phyloP scores from a whole-genome alignment of 106 monocot genomes.

The Alisma plantagoaquatica region DNA sequence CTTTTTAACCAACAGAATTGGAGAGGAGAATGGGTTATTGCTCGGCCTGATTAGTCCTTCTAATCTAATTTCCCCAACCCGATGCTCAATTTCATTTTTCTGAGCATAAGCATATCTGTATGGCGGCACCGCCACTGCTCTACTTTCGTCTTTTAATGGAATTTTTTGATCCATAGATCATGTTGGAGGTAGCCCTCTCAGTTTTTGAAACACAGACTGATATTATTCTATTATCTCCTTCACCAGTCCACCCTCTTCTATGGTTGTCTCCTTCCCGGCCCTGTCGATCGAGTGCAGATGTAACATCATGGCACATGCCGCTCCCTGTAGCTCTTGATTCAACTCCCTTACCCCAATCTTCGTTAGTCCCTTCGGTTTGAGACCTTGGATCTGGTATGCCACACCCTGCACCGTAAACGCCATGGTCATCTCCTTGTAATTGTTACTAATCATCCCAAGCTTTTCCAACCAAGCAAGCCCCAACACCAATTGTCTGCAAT shows the following conservation, averaged over 20 bases:
- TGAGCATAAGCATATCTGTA: background rate
- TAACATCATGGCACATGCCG: background rate
- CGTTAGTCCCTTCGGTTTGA: too few species aligned
- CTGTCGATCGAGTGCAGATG: background rate
- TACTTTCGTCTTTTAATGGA: background rate
- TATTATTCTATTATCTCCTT: background rate
- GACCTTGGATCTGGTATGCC: too few species aligned
- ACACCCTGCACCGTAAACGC: too few species aligned
- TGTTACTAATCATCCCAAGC: too few species aligned
- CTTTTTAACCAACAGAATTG: background rate
- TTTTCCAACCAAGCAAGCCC: too few species aligned
- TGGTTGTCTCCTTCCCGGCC: too few species aligned
- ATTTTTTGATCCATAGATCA: background rate
- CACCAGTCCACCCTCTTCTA: too few species aligned
- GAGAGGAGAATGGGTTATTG: background rate
- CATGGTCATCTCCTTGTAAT: too few species aligned
- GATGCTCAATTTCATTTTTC: background rate
- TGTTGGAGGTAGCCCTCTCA: background rate
- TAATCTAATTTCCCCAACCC: background rate
- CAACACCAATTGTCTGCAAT: too few species aligned
- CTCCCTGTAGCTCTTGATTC: background rate
- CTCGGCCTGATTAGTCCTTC: background rate
- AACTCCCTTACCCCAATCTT: too few species aligned
- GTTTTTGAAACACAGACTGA: background rate
- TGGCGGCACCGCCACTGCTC: background rate